These are phyloP conservation scores for Trichoderma breve DNA, from an alignment of 2,329 filamentous ascomycete species.

Conservation along the genomic window DNA sequence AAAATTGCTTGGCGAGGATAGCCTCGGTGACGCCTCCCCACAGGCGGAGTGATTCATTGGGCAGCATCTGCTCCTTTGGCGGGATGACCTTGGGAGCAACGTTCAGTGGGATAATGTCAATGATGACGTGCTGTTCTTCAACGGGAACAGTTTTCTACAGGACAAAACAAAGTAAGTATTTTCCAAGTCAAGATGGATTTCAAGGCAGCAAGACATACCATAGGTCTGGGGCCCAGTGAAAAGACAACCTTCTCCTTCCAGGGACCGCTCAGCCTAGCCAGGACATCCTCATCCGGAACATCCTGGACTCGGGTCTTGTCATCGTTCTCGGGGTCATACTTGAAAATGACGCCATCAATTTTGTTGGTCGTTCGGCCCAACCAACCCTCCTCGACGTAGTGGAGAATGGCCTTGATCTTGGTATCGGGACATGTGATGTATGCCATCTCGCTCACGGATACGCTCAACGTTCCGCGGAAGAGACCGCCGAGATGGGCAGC, in stretches of 20 bases:
- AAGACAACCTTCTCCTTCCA: conserved; percentile 75
- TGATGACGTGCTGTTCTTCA: conserved; percentile 69
- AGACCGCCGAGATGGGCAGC: conserved; percentile 89
- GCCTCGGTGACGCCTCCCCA: conserved; percentile 87
- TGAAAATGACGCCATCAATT: conserved; percentile 87
- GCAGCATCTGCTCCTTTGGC: conserved; percentile 72
- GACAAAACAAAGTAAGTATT: not conserved
- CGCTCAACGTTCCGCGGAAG: conserved; percentile 79
- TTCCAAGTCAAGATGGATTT: not conserved
- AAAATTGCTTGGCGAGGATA: conserved; percentile 79
- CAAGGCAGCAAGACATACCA: conserved; percentile 49
- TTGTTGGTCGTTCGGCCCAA: conserved; percentile 87
- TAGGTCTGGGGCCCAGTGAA: conserved; percentile 56
- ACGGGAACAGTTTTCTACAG: conserved; percentile 43
- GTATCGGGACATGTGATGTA: conserved; percentile 89
- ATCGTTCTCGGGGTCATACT: conserved; percentile 84
- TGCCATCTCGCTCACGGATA: conserved; percentile 86
- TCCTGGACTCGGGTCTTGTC: conserved; percentile 77
- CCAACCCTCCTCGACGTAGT: conserved; percentile 95
- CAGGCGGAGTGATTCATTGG: conserved; percentile 84
- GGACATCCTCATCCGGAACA: conserved; percentile 78
- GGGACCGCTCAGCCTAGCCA: conserved; percentile 77
- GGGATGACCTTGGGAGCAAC: conserved; percentile 79
- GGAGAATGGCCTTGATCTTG: conserved; percentile 83
- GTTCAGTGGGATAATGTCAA: conserved; percentile 81